Base-by-base conservation (phyloP, 106 monocot genomes). In the Acorus gramineus region DNA sequence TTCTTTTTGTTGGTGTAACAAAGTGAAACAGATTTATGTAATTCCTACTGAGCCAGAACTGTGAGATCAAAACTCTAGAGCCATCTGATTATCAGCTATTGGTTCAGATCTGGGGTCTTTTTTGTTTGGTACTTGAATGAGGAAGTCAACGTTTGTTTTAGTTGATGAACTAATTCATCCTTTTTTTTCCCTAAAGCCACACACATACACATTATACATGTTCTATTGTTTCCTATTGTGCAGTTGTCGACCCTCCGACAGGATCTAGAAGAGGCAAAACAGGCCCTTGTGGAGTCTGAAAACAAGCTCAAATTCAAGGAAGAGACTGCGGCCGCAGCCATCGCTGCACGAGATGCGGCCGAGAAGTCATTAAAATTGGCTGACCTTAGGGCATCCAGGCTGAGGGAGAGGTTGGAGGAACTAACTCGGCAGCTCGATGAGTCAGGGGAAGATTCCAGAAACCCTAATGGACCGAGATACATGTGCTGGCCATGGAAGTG, bases 401-500 rank as follows among this genome's bases (percentile, higher is more conserved):
- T 96, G 56, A 85, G 90, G 73, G 85, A 96, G 65, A 87, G 90
- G 60, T 13, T 96, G 61, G 95, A 96, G 71, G 90, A 96, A 74
- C 69, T 90, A 6, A 85, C 78, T 61, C 78, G 68, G 53, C 90
- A 90, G 66, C 74, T 90, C 0, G 86, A 91, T 64, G 85, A 85
- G 49, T 72, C 66, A 2, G 95, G 59, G 58, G 68, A 42, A 3
- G 72, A 67, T 28, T 69, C 66, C 3, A 56, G 54, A 47, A 70
- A 3, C 44, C 65, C 51, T 12, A 83, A 72, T 59, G 68, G 65
- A 11, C 61, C 72, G 60, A 73, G 95, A 65, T 96, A 96, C 12
- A 49, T 83, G 28, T 96, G 95, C 62, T 96, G 95, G 95, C 95
- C 95, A 46, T 96, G 95, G 95, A 78, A 96, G 13, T 96, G 95